Percentiles rank a stretch among this genome's conserved stretches.
Evolutionary conservation across 192 early-diverging fungal genomes (phyloP).

Genomic region (Dimargaris verticillata): DNA sequence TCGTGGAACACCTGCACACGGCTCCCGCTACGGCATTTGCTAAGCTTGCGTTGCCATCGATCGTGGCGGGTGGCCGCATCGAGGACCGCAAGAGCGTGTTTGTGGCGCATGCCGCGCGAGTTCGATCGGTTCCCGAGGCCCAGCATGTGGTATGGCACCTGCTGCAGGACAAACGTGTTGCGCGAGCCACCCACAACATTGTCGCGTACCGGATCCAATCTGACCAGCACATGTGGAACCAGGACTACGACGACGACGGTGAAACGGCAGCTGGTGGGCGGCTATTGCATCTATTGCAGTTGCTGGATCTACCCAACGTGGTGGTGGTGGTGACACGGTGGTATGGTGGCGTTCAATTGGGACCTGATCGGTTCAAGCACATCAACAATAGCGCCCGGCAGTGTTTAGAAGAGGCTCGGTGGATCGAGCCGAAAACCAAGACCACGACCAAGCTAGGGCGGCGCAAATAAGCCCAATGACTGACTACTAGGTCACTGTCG

Average conservation of each 20-base stretch:
- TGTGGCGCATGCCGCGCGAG: constrained; percentile 60
- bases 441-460: neutral
- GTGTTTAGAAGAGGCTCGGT: constrained; percentile 49
- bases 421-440: constrained; percentile 14
- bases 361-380: constrained; percentile 76
- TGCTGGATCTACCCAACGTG: constrained; percentile 49
- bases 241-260: constrained; percentile 88
- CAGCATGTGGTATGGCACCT: constrained; percentile 32
- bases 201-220: constrained; percentile 63
- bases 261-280: constrained; percentile 82
- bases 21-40: neutral
- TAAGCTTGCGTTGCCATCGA: constrained; percentile 17
- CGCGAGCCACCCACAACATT: constrained; percentile 82
- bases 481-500: too few species aligned
- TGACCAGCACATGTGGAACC: constrained; percentile 32
- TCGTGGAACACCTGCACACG: constrained; percentile 11
- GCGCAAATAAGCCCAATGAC: neutral
- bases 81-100: constrained; percentile 73
- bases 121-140: constrained; percentile 33
- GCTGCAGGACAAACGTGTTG: constrained; percentile 53
- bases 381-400: constrained; percentile 73
- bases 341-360: constrained; percentile 79
- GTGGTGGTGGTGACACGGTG: constrained; percentile 70
- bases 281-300: constrained; percentile 65
- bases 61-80: constrained; percentile 36